Percentiles rank a stretch among this genome's conserved stretches.
phyloP scores from a whole-genome alignment of 2,329 filamentous ascomycete genomes.

The Fusarium pininemorale region DNA sequence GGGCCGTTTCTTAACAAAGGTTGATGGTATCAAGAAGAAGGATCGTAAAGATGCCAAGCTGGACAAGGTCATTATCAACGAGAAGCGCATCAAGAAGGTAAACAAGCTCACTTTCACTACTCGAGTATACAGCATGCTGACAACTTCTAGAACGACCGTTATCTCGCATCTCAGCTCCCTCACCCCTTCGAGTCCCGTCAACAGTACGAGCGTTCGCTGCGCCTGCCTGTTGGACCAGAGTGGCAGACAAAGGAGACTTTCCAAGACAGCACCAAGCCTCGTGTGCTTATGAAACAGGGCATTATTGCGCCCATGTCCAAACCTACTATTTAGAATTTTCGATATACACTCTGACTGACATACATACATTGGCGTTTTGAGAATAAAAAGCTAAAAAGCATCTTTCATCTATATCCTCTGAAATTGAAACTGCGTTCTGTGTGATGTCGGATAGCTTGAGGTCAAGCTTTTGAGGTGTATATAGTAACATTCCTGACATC shows the following conservation, averaged over 20 bases:
- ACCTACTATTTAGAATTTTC: conserved; percentile 59
- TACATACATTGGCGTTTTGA: conserved; percentile 17
- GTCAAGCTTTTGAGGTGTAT: not conserved
- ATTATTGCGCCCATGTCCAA: conserved; percentile 88
- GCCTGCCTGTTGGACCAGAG: conserved; percentile 89
- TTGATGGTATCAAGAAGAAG: conserved; percentile 77
- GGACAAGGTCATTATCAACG: conserved; percentile 87
- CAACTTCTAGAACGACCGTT: conserved; percentile 76
- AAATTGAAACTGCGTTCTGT: not conserved
- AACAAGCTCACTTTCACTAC: conserved; percentile 23
- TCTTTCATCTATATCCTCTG: not conserved
- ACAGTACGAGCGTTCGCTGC: conserved; percentile 89
- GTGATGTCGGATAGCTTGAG: not conserved
- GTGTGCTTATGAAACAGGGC: conserved; percentile 89
- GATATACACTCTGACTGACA: not conserved
- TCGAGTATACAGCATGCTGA: not conserved
- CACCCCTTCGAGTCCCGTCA: conserved; percentile 87
- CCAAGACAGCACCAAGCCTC: conserved; percentile 88
- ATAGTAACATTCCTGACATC: not conserved
- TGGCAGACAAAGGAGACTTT: conserved; percentile 97
- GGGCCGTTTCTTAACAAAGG: conserved; percentile 70
- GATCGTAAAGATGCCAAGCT: conserved; percentile 85
- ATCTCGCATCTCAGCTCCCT: conserved; percentile 83
- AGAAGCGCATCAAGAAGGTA: conserved; percentile 90
- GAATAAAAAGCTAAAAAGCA: conserved; percentile 32